These are phyloP conservation scores for Lachnellula subtilissima DNA, from an alignment of 2,329 filamentous ascomycete genomes.

Conservation along the genomic window DNA sequence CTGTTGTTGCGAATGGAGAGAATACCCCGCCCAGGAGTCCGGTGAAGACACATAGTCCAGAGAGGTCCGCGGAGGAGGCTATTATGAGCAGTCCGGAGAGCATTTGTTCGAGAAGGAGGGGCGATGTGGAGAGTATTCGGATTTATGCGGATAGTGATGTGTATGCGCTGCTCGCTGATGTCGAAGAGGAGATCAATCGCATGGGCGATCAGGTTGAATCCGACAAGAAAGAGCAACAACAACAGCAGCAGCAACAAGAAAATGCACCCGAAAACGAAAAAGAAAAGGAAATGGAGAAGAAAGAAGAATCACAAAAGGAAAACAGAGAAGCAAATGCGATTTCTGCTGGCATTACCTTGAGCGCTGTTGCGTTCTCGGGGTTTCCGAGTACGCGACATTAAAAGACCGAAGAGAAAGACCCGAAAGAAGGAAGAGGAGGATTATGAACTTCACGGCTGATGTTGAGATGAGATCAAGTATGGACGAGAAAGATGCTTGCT, in stretches of 20 bases:
- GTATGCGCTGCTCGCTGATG: constrained; percentile 61
- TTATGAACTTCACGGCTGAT: neutral
- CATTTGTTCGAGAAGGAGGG: constrained; percentile 25
- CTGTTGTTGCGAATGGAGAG: constrained; percentile 19
- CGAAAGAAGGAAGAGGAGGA: neutral
- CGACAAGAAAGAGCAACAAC: neutral
- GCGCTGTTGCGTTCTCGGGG: constrained; percentile 16
- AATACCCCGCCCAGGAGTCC: constrained; percentile 53
- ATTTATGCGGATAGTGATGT: constrained; percentile 65
- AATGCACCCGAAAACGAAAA: neutral
- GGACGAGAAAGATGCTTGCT: neutral
- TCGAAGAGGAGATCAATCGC: constrained; percentile 55
- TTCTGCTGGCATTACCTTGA: constrained; percentile 7
- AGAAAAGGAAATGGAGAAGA: neutral
- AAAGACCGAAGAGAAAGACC: neutral
- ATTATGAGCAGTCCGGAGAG: constrained; percentile 18
- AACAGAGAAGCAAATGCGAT: constrained; percentile 6
- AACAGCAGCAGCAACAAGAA: neutral
- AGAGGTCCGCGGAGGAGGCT: constrained; percentile 21
- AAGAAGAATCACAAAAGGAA: neutral
- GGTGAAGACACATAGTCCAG: constrained; percentile 33
- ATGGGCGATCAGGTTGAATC: constrained; percentile 27
- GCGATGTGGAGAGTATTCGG: constrained; percentile 58
- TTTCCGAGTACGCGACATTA: constrained; percentile 1
- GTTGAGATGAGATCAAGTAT: neutral